Conservation (phyloP, 2,329 filamentous ascomycete species). For the Penicillium sclerotigenum region DNA sequence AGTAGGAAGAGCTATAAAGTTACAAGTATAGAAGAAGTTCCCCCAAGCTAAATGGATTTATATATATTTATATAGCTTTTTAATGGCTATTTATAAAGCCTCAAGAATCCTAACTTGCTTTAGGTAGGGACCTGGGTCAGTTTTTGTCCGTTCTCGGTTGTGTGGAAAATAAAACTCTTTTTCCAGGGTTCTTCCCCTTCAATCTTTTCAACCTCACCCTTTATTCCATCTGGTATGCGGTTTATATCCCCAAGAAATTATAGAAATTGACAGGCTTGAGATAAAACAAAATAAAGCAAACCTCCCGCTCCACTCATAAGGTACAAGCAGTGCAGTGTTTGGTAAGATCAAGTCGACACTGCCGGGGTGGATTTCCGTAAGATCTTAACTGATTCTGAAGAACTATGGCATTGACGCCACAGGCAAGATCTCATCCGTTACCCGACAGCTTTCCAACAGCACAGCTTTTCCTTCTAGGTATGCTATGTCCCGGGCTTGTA, state of each 20-base stretch:
- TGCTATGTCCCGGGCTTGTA: constrained; percentile 27
- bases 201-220: background rate
- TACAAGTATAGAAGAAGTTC: background rate
- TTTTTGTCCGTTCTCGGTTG: background rate
- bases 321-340: background rate
- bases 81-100: background rate
- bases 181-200: background rate
- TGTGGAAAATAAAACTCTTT: background rate
- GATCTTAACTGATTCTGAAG: constrained; percentile 47
- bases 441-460: constrained; percentile 70
- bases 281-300: background rate
- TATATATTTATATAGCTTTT: background rate
- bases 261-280: background rate
- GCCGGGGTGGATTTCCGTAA: constrained; percentile 47
- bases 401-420: constrained; percentile 59
- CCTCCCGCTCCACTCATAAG: background rate
- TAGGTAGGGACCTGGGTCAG: background rate
- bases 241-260: background rate
- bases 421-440: constrained; percentile 57
- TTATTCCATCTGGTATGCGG: background rate
- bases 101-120: background rate
- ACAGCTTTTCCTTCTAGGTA: constrained; percentile 83
- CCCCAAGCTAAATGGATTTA: background rate
- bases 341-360: constrained; percentile 9
- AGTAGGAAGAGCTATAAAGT: background rate